Conservation (phyloP, 768 basidiomycete species). For the Grammothele lineata region DNA sequence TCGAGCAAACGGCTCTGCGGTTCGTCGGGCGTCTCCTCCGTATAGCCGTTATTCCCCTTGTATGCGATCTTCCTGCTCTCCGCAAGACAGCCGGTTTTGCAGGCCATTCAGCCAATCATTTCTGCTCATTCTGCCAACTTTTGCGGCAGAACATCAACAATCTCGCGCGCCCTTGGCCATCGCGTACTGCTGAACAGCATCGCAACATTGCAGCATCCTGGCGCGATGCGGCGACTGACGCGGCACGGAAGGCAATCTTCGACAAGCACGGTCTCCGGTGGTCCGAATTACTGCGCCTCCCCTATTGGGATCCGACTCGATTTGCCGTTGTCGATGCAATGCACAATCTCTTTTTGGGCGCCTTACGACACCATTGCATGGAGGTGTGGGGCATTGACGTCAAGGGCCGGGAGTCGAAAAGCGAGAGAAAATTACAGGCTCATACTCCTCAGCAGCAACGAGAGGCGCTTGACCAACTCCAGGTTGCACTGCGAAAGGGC, state of each 20-base stretch:
- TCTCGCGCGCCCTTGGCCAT: conserved; percentile 25
- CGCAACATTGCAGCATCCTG: conserved; percentile 16
- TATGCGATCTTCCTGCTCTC: conserved; percentile 35
- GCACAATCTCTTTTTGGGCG: conserved; percentile 36
- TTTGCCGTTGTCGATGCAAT: conserved; percentile 35
- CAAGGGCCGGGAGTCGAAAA: conserved; percentile 13
- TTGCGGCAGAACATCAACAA: conserved; percentile 24
- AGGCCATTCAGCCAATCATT: conserved; percentile 13
- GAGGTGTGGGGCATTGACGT: conserved; percentile 17
- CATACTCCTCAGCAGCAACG: not conserved
- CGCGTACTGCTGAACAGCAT: conserved; percentile 15
- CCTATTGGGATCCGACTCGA: conserved; percentile 35
- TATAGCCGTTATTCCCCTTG: conserved; percentile 27
- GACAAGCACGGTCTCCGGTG: conserved; percentile 22
- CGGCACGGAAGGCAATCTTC: conserved; percentile 10
- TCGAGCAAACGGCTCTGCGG: conserved; percentile 20
- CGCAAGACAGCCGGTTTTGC: conserved; percentile 29
- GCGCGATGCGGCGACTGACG: conserved; percentile 12
- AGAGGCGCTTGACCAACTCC: not conserved
- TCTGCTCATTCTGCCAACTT: conserved; percentile 28
- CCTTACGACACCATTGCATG: conserved; percentile 30
- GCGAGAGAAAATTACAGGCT: not conserved
- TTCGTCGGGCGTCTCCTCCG: conserved; percentile 25
- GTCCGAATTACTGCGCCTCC: conserved; percentile 29
- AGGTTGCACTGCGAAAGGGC: not conserved